Conservation (phyloP, 805 yeast species). For the Teunomyces pallodes region DNA sequence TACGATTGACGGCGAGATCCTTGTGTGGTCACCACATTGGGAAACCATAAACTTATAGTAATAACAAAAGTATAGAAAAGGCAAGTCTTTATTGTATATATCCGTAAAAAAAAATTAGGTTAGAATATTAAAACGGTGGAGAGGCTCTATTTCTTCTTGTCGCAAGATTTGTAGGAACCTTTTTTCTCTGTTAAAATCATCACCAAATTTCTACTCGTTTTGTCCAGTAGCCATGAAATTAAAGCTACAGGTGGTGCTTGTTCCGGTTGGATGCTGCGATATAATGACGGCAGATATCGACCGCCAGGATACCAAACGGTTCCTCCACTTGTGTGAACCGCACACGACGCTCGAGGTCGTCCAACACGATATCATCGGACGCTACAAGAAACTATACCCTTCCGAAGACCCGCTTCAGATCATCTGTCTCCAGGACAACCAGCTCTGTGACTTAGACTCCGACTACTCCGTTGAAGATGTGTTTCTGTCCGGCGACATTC, state of each 20-base stretch:
- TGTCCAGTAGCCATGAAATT: slow-evolving; percentile 11
- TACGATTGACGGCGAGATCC: slow-evolving; percentile 63
- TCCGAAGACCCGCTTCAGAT: slow-evolving; percentile 53
- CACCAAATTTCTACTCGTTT: background rate
- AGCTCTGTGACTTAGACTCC: slow-evolving; percentile 75
- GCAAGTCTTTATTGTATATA: too few relatives aligned
- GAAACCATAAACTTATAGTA: slow-evolving; percentile 3
- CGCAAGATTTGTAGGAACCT: too few relatives aligned
- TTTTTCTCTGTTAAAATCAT: background rate
- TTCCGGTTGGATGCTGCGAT: slow-evolving; percentile 23
- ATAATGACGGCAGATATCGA: slow-evolving; percentile 18
- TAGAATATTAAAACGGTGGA: too few relatives aligned
- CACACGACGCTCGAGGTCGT: slow-evolving; percentile 46
- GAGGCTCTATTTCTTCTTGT: too few relatives aligned
- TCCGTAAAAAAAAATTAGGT: too few relatives aligned
- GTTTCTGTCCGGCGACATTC: slow-evolving; percentile 41
- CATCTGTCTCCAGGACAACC: slow-evolving; percentile 61
- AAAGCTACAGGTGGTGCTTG: slow-evolving; percentile 37
- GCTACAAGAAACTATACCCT: slow-evolving; percentile 67
- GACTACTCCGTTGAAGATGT: slow-evolving; percentile 67
- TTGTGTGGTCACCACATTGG: slow-evolving; percentile 46
- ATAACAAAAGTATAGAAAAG: background rate
- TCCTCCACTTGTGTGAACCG: slow-evolving; percentile 61
- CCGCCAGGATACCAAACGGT: slow-evolving; percentile 35
- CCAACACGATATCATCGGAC: slow-evolving; percentile 50